A percentile compares a stretch with the other conserved stretches of the same genome.
These are phyloP conservation scores for Batrachochytrium dendrobatidis DNA, from an alignment of 371 early-diverging fungal species.

Conservation along the genomic window DNA sequence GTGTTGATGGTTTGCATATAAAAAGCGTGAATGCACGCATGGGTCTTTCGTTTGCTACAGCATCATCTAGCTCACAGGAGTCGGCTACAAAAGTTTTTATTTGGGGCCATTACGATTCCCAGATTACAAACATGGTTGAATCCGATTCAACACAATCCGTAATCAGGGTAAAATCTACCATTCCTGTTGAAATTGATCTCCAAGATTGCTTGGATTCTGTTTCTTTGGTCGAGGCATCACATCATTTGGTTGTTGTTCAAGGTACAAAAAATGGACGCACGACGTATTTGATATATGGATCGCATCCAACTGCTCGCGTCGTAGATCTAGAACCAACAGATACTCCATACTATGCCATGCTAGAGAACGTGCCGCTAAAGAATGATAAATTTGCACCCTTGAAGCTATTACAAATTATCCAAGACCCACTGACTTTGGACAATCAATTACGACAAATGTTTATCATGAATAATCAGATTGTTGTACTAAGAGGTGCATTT, in stretches of 20 bases:
- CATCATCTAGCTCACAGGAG: background rate
- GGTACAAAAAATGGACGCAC: background rate
- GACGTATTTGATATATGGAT: background rate
- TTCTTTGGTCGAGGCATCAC: background rate
- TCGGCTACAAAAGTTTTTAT: background rate
- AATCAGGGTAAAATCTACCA: background rate
- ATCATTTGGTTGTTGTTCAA: background rate
- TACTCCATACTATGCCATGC: background rate
- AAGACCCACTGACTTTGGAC: background rate
- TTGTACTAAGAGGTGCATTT: background rate
- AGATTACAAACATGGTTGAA: too few species aligned
- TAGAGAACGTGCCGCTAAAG: background rate
- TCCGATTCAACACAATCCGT: too few species aligned
- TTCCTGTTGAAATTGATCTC: background rate
- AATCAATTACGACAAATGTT: background rate
- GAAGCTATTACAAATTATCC: background rate
- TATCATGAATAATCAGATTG: background rate
- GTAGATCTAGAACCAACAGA: background rate
- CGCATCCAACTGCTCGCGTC: background rate
- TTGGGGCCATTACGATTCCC: constrained; percentile 6
- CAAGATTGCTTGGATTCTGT: background rate
- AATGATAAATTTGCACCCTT: background rate
- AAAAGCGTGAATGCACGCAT: background rate
- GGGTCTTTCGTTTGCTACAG: background rate
- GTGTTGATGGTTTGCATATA: background rate